A percentile compares a stretch with the other conserved stretches of the same genome.
Conservation (phyloP, 2,329 filamentous ascomycete genomes). For the Verticillium klebahnii region DNA sequence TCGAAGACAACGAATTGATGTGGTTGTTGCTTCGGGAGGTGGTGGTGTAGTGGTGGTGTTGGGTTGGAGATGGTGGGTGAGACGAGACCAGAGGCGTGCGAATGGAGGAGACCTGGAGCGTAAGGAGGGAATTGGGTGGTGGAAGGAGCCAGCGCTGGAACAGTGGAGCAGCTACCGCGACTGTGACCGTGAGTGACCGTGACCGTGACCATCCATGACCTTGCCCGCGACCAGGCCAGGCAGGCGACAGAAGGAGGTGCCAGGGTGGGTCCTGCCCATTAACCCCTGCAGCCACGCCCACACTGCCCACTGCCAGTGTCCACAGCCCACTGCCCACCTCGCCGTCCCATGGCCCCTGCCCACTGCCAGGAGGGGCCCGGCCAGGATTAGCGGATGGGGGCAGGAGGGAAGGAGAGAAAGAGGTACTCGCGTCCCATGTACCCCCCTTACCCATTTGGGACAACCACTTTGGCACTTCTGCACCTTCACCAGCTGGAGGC, state of each 20-base stretch:
- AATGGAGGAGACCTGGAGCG: background rate
- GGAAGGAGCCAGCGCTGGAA: background rate
- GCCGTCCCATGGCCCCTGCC: background rate
- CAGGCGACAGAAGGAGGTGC: background rate
- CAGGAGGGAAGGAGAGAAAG: background rate
- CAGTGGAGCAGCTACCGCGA: background rate
- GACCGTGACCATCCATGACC: background rate
- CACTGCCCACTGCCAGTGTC: background rate
- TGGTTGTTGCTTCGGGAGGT: conserved; percentile 1
- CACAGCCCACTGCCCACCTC: background rate
- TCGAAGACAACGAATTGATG: conserved; percentile 3
- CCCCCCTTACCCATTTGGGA: background rate
- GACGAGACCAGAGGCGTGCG: background rate
- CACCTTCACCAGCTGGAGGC: background rate
- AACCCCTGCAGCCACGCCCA: background rate
- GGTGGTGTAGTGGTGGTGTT: background rate
- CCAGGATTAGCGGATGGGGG: background rate
- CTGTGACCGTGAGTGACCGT: background rate
- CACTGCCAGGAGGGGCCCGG: background rate
- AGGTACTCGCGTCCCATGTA: background rate
- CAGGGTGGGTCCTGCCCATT: background rate
- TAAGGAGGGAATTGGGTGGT: background rate
- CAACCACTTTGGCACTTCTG: background rate
- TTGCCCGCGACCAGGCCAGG: background rate
- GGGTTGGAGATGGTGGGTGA: conserved; percentile 2